phyloP scores from a whole-genome alignment of 108 stramenopile species.

The Skeletonema potamos region DNA sequence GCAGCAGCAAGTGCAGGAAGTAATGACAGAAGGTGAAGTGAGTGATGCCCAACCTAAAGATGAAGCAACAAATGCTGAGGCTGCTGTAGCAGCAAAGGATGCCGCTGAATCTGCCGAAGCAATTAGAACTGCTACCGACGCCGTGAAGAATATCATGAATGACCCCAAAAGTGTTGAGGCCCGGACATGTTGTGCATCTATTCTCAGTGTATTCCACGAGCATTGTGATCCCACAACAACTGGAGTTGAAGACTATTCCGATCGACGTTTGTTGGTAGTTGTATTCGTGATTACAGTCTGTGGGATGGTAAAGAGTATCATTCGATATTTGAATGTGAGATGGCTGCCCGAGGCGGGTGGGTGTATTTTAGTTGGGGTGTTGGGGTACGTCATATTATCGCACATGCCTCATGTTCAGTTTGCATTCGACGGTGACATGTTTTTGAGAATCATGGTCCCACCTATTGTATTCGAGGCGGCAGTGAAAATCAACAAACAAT shows the following conservation, averaged over 20 bases:
- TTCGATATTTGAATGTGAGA: conserved; percentile 80
- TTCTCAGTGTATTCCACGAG: conserved; percentile 84
- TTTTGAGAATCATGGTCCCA: conserved; percentile 86
- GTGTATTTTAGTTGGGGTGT: conserved; percentile 82
- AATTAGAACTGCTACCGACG: conserved; percentile 55
- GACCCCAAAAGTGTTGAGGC: conserved; percentile 78
- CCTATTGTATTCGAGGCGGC: conserved; percentile 93
- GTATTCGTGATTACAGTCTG: conserved; percentile 84
- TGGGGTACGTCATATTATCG: conserved; percentile 67
- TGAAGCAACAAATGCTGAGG: conserved; percentile 9
- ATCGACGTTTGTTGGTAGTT: conserved; percentile 70
- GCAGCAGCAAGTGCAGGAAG: background rate
- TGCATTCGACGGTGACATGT: conserved; percentile 85
- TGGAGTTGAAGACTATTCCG: conserved; percentile 69
- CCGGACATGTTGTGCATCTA: conserved; percentile 83
- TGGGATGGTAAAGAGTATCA: conserved; percentile 85
- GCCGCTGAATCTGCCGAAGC: conserved; percentile 61
- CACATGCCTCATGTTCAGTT: conserved; percentile 77
- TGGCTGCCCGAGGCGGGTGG: conserved; percentile 91
- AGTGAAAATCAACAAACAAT: conserved; percentile 78
- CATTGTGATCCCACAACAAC: conserved; percentile 79
- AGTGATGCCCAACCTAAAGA: background rate
- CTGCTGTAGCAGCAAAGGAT: conserved; percentile 49
- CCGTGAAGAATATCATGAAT: conserved; percentile 63
- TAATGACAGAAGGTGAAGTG: conserved; percentile 19